Conservation (phyloP, 805 yeast genomes). For the Pichia nakasei region DNA sequence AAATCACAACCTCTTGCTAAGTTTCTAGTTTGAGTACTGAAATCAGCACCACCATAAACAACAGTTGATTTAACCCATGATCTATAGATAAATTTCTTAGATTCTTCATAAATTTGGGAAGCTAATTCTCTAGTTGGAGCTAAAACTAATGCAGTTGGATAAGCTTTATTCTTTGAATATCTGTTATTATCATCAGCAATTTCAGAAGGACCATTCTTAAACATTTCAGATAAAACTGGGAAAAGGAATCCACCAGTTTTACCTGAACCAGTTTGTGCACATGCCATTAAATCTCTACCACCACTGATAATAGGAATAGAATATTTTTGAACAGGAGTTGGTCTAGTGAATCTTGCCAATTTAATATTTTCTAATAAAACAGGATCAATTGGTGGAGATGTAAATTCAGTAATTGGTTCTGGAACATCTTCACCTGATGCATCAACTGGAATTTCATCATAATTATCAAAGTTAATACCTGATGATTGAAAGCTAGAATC, state of each 20-base stretch:
- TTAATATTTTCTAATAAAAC: slow-evolving; percentile 80
- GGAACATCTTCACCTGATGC: slow-evolving; percentile 94
- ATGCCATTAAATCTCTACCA: slow-evolving; percentile 76
- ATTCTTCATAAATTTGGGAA: slow-evolving; percentile 92
- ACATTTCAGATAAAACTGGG: slow-evolving; percentile 93
- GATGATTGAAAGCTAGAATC: slow-evolving; percentile 77
- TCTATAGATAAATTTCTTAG: slow-evolving; percentile 91
- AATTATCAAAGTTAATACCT: slow-evolving; percentile 97
- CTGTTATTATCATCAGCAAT: slow-evolving; percentile 33
- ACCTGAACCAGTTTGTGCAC: slow-evolving; percentile 99
- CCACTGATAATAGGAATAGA: slow-evolving; percentile 68
- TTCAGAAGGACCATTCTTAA: slow-evolving; percentile 76
- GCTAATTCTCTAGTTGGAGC: slow-evolving; percentile 99
- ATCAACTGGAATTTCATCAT: slow-evolving; percentile 98
- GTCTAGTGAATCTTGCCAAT: slow-evolving; percentile 85
- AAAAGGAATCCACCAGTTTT: slow-evolving; percentile 99
- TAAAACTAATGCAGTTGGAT: slow-evolving; percentile 89
- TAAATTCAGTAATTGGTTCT: slow-evolving; percentile 81
- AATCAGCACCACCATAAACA: slow-evolving; percentile 98
- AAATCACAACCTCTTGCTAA: slow-evolving; percentile 92
- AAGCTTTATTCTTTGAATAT: slow-evolving; percentile 67
- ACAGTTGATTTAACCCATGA: slow-evolving; percentile 97
- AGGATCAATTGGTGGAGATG: slow-evolving; percentile 84
- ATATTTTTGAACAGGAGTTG: slow-evolving; percentile 95
- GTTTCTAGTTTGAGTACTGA: slow-evolving; percentile 77